phyloP scores from a whole-genome alignment of 2,329 filamentous ascomycete genomes.

The Penicillium verrucosum region DNA sequence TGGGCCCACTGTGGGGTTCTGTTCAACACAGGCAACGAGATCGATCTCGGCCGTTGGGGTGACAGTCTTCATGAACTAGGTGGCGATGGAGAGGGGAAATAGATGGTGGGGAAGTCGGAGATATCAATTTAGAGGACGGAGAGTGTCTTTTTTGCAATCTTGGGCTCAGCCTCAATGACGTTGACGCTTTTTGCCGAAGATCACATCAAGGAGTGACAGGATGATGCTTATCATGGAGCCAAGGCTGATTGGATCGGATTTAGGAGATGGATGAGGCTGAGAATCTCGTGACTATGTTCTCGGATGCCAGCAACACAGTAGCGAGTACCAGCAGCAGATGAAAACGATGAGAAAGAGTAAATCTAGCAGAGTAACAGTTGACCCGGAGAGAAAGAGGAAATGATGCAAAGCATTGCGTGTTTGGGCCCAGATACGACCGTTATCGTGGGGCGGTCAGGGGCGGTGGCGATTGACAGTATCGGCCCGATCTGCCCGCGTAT shows the following conservation, averaged over 20 bases:
- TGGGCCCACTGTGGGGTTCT: background rate
- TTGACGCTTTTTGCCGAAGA: slow-evolving; percentile 12
- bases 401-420: slow-evolving; percentile 1
- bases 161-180: slow-evolving; percentile 6
- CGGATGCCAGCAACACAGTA: background rate
- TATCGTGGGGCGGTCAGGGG: slow-evolving; percentile 9
- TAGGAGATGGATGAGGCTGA: slow-evolving; percentile 2
- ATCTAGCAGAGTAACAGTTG: background rate
- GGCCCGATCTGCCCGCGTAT: slow-evolving; percentile 1
- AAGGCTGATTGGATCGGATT: slow-evolving; percentile 4
- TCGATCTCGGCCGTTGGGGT: slow-evolving; percentile 34
- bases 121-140: background rate
- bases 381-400: background rate
- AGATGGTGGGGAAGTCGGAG: background rate
- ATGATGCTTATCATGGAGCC: slow-evolving; percentile 14
- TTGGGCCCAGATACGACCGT: slow-evolving; percentile 5
- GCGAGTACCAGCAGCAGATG: background rate
- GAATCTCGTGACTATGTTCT: slow-evolving; percentile 1
- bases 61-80: slow-evolving; percentile 34
- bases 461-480: slow-evolving; percentile 9
- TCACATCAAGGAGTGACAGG: slow-evolving; percentile 7
- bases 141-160: background rate
- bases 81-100: slow-evolving; percentile 15
- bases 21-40: slow-evolving; percentile 25
- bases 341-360: background rate